phyloP scores from a whole-genome alignment of 306 rosid species.

The Sesbania bispinosa region DNA sequence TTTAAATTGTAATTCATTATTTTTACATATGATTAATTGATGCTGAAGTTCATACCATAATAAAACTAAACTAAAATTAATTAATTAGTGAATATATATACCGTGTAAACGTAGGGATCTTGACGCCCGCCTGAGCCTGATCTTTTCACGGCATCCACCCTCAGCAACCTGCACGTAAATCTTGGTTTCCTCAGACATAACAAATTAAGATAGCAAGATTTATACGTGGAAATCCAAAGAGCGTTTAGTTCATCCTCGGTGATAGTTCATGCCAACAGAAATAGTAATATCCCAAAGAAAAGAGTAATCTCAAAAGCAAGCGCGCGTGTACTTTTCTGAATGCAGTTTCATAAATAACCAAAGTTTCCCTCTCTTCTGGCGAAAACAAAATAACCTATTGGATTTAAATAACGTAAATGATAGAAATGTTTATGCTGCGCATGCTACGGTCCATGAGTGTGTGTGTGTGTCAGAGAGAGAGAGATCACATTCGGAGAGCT shows the following conservation, averaged over 20 bases:
- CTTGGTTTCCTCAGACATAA: not conserved
- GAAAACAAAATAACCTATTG: not conserved
- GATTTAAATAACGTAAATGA: not conserved
- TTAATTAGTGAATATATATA: not conserved
- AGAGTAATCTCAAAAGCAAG: not conserved
- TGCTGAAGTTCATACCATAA: not conserved
- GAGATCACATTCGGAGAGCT: constrained; percentile 83
- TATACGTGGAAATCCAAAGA: not conserved
- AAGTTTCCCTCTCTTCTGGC: not conserved
- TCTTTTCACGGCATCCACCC: constrained; percentile 54
- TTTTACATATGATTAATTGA: not conserved
- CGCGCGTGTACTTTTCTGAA: too few species aligned
- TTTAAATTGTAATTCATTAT: not conserved
- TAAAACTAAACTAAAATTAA: not conserved
- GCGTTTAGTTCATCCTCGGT: not conserved
- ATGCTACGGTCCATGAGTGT: not conserved
- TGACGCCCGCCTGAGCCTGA: constrained; percentile 70
- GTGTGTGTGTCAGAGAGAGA: not conserved
- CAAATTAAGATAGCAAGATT: not conserved
- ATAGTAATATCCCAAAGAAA: too few species aligned
- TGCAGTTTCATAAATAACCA: not conserved
- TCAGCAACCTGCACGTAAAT: constrained; percentile 45
- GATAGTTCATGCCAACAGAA: too few species aligned
- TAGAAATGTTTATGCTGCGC: not conserved
- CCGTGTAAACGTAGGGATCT: constrained; percentile 62